Percentiles rank a stretch among this genome's conserved stretches.
Conservation (phyloP, 2,329 filamentous ascomycete species). For the Colletotrichum scovillei region DNA sequence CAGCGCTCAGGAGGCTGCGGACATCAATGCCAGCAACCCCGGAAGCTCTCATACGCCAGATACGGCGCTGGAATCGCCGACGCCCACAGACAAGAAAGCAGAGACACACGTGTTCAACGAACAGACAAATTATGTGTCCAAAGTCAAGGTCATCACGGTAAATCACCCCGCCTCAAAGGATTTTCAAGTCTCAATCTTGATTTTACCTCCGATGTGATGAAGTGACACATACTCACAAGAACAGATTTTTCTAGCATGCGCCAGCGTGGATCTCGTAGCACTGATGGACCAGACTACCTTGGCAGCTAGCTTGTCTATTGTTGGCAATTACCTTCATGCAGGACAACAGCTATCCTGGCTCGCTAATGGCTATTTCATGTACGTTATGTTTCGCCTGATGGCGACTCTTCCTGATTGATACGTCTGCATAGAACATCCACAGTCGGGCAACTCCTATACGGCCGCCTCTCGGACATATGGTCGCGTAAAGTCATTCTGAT, state of each 20-base stretch:
- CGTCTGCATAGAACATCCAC: constrained; percentile 52
- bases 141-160: constrained; percentile 62
- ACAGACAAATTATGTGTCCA: constrained; percentile 66
- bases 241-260: constrained; percentile 68
- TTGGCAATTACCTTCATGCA: constrained; percentile 61
- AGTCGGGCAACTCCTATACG: constrained; percentile 58
- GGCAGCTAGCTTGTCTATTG: constrained; percentile 64
- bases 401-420: background rate
- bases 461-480: constrained; percentile 59
- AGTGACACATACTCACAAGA: too few relatives aligned
- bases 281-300: constrained; percentile 69
- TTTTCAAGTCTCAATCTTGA: background rate
- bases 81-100: constrained; percentile 36
- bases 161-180: background rate
- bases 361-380: constrained; percentile 67
- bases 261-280: constrained; percentile 64
- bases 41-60: too few relatives aligned
- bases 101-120: constrained; percentile 57
- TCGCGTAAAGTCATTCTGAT: constrained; percentile 56
- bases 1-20: too few relatives aligned
- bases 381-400: constrained; percentile 38
- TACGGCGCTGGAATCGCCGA: constrained; percentile 15
- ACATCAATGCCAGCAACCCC: too few relatives aligned
- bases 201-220: too few relatives aligned
- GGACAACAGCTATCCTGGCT: constrained; percentile 65